phyloP scores from a whole-genome alignment of 352 stramenopile species.

The Globisporangium camurandrum region DNA sequence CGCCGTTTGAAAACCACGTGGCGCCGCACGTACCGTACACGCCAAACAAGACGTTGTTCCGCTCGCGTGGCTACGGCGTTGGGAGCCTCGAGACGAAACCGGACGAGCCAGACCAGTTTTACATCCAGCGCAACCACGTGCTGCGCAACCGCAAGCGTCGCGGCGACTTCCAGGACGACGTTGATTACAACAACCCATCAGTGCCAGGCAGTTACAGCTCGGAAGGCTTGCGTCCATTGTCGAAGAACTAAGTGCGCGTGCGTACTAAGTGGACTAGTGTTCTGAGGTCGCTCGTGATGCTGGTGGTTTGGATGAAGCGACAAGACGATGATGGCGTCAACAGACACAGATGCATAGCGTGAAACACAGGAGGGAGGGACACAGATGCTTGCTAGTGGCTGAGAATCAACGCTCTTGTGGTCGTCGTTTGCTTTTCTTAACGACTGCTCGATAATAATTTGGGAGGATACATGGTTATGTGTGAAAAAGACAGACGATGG shows the following conservation, averaged over 20 bases:
- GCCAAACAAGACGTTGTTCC: slow-evolving; percentile 72
- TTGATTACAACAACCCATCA: slow-evolving; percentile 82
- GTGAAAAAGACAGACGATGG: no score
- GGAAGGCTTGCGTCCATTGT: slow-evolving; percentile 42
- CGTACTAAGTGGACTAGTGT: no score
- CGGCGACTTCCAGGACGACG: slow-evolving; percentile 52
- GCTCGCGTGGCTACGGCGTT: slow-evolving; percentile 72
- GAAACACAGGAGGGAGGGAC: no score
- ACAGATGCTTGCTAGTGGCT: no score
- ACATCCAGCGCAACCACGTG: slow-evolving; percentile 70
- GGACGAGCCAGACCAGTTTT: slow-evolving; percentile 74
- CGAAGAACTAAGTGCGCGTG: slow-evolving; percentile 46
- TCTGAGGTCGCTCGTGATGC: no score
- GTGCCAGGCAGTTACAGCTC: slow-evolving; percentile 27
- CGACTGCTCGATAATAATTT: no score
- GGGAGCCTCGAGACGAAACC: slow-evolving; percentile 52
- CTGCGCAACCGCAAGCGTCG: slow-evolving; percentile 61
- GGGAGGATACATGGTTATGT: no score
- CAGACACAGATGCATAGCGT: no score
- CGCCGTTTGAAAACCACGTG: slow-evolving; percentile 65
- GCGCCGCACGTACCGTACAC: slow-evolving; percentile 57
- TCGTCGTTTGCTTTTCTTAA: no score
- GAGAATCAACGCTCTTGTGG: no score
- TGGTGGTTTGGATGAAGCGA: no score
- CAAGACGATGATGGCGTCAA: no score